Conservation (phyloP, 805 yeast species). For the Barnettozyma sp. region DNA sequence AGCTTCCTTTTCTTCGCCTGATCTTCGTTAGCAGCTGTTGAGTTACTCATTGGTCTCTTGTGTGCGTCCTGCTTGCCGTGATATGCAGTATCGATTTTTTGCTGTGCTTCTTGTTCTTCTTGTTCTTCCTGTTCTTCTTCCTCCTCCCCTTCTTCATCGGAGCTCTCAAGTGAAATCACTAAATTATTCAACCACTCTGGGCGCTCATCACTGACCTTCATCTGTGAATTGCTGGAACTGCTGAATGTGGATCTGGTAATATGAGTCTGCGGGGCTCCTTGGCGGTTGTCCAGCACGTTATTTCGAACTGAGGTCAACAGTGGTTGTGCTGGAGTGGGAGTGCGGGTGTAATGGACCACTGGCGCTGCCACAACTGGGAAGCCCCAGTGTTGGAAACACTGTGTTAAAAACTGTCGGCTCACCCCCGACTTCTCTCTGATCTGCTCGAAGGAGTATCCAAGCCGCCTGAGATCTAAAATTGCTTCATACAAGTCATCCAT, state of each 20-base stretch:
- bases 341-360: not conserved
- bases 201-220: slow-evolving; percentile 11
- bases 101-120: slow-evolving; percentile 3
- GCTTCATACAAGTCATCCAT: slow-evolving; percentile 13
- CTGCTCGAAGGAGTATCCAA: slow-evolving; percentile 21
- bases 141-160: slow-evolving; percentile 17
- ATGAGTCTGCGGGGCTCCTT: not conserved
- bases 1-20: slow-evolving; percentile 7
- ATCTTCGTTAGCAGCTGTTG: not conserved
- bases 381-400: slow-evolving; percentile 17
- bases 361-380: slow-evolving; percentile 16
- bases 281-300: not conserved
- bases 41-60: no score
- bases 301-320: no score
- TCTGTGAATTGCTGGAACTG: slow-evolving; percentile 15
- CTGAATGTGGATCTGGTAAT: slow-evolving; percentile 10
- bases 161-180: slow-evolving; percentile 20
- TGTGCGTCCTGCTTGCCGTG: no score
- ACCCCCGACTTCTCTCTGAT: slow-evolving; percentile 16
- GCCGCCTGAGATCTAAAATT: slow-evolving; percentile 20
- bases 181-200: slow-evolving; percentile 24
- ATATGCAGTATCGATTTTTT: no score
- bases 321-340: no score
- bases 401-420: slow-evolving; percentile 14
- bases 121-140: slow-evolving; percentile 4